phyloP scores from a whole-genome alignment of 2,329 filamentous ascomycete species.

The Fusarium napiforme region DNA sequence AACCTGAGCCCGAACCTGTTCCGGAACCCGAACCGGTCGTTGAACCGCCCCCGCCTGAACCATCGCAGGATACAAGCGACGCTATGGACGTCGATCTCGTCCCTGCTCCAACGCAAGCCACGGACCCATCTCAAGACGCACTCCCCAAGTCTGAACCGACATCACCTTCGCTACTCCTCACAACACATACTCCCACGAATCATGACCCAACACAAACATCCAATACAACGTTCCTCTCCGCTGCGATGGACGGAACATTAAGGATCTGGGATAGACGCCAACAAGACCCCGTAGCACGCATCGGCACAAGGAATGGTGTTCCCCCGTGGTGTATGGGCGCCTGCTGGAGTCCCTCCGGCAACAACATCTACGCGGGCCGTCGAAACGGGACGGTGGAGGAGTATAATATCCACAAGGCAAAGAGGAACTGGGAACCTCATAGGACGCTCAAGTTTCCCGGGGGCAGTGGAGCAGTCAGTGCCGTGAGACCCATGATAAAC shows the following conservation, averaged over 20 bases:
- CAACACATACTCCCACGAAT: slow-evolving; percentile 52
- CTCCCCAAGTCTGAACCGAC: slow-evolving; percentile 30
- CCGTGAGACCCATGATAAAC: slow-evolving; percentile 90
- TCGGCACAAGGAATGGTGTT: slow-evolving; percentile 77
- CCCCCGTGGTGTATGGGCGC: slow-evolving; percentile 98
- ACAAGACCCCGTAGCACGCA: slow-evolving; percentile 80
- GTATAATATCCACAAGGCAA: slow-evolving; percentile 83
- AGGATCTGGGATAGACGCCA: slow-evolving; percentile 93
- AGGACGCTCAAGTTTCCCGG: slow-evolving; percentile 87
- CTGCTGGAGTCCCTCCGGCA: slow-evolving; percentile 95
- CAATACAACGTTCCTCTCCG: slow-evolving; percentile 86
- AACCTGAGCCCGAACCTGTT: slow-evolving; percentile 32
- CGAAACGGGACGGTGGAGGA: slow-evolving; percentile 95
- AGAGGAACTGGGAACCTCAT: slow-evolving; percentile 74
- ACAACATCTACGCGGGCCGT: slow-evolving; percentile 91
- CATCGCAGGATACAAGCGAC: slow-evolving; percentile 27
- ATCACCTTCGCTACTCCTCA: slow-evolving; percentile 49
- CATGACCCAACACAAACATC: slow-evolving; percentile 69
- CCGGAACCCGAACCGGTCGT: slow-evolving; percentile 21
- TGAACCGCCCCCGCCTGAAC: slow-evolving; percentile 35
- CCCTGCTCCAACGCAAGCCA: slow-evolving; percentile 15
- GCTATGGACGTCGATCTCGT: slow-evolving; percentile 48
- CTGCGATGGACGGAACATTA: slow-evolving; percentile 86
- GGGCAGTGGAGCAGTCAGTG: slow-evolving; percentile 89
- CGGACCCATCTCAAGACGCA: slow-evolving; percentile 22